These are phyloP conservation scores for Populus hybrid DNA, from an alignment of 441 rosid genomes.

Conservation along the genomic window DNA sequence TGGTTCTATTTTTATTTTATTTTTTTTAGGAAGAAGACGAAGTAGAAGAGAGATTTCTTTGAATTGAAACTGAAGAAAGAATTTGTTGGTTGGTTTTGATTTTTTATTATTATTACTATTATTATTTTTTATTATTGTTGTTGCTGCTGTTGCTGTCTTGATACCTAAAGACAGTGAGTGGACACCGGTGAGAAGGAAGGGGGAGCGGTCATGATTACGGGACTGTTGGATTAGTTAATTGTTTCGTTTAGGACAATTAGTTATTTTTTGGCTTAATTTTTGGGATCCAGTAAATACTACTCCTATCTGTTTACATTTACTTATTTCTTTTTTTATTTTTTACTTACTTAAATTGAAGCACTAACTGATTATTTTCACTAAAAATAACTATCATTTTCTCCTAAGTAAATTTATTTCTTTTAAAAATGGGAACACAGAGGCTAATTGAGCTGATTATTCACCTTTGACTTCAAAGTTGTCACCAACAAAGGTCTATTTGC, in stretches of 20 bases:
- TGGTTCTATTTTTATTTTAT: background rate
- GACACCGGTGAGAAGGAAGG: background rate
- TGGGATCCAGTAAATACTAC: background rate
- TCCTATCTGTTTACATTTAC: background rate
- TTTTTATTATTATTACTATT: too few relatives aligned
- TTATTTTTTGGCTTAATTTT: background rate
- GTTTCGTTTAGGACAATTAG: constrained; percentile 17
- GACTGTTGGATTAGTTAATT: background rate
- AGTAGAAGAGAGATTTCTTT: constrained; percentile 32
- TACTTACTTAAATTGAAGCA: too few relatives aligned
- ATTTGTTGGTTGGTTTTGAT: background rate
- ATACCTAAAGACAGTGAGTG: background rate
- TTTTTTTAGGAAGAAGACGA: background rate
- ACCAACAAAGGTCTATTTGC: too few relatives aligned
- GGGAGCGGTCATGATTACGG: constrained; percentile 18
- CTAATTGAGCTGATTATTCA: too few relatives aligned
- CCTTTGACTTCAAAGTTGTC: too few relatives aligned
- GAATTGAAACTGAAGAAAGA: constrained; percentile 36
- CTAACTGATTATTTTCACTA: too few relatives aligned
- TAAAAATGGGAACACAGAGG: too few relatives aligned
- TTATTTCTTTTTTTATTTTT: too few relatives aligned
- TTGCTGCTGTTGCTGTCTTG: background rate
- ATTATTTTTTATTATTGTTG: background rate
- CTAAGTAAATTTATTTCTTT: too few relatives aligned
- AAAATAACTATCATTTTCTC: too few relatives aligned